Evolutionary conservation across 2,329 filamentous ascomycete genomes (phyloP), one percentile per base, ranked within the genome.

Genomic region (Pezicula carpinea): DNA sequence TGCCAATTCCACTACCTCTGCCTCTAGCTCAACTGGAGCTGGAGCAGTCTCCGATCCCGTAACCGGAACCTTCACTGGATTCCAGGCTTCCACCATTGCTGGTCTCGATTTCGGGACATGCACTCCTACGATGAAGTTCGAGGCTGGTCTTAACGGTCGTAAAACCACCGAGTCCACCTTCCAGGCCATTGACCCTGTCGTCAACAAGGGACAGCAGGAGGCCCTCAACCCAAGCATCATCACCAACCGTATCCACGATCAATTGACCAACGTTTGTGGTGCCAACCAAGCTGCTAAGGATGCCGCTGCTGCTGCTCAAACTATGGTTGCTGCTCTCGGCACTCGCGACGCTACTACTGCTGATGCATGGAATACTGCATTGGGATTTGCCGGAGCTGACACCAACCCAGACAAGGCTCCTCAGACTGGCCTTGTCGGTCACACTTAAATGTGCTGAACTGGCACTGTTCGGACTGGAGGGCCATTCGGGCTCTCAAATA

Each of bases 201-300:
- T 84, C 48, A 73, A 73, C 54, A 69, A 79, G 60, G 77, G 77
- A 43, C 82, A 87, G 66, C 67, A 80, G 58, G 83, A 86, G 61
- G 82, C 82, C 7, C 71, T 86, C 39, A 86, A 87, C 76, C 82
- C 82, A 47, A 78, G 79, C 69, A 87, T 87, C 71, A 87, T 87
- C 71, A 84, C 81, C 63, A 85, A 84, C 73, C 77, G 81, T 51
- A 80, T 87, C 64, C 82, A 79, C 66, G 82, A 87, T 65, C 80
- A 85, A 69, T 73, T 87, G 49, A 74, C 66, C 60, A 86, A 85
- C 66, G 79, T 82, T 32, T 87, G 83, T 67, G 68, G 70, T 33
- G 82, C 82, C 44, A 82, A 81, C 60, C 71, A 69, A 21, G 80
- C 77, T 4, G 83, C 81, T 45, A 71, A 77, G 54, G 61, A 71